Percentiles rank a stretch among this genome's conserved stretches.
Conservation (phyloP, 345 rosid genomes). For the Ceriops zippeliana region DNA sequence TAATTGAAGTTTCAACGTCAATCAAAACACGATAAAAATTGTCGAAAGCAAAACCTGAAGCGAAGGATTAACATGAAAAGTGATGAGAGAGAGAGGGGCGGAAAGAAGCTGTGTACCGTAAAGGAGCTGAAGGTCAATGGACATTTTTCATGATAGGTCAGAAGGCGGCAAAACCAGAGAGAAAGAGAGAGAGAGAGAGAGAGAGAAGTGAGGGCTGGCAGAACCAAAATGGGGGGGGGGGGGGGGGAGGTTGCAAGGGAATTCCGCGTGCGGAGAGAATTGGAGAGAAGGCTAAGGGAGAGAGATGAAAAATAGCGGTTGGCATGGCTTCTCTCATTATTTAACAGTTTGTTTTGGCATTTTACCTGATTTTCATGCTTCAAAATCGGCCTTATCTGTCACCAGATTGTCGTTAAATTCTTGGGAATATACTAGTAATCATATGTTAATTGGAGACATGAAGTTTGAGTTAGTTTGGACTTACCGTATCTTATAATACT, state of each 20-base stretch:
- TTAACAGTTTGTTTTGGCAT: neutral
- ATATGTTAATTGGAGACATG: neutral
- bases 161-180: slow-evolving; percentile 11
- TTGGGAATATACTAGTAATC: neutral
- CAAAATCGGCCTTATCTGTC: slow-evolving; percentile 20
- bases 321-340: slow-evolving; percentile 19
- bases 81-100: neutral
- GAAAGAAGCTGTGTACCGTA: slow-evolving; percentile 9
- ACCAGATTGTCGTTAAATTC: neutral
- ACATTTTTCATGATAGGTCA: slow-evolving; percentile 16
- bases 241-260: neutral
- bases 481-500: too few relatives aligned
- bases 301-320: slow-evolving; percentile 21
- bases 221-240: neutral
- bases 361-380: slow-evolving; percentile 20
- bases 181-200: neutral
- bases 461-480: too few relatives aligned
- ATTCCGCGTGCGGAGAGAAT: neutral
- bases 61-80: too few relatives aligned
- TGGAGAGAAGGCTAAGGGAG: slow-evolving; percentile 5
- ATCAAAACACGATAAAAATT: too few relatives aligned
- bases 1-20: too few relatives aligned
- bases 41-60: too few relatives aligned
- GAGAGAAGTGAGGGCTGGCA: neutral
- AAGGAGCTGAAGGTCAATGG: slow-evolving; percentile 13